A percentile compares a stretch with the other conserved stretches of the same genome.
Evolutionary conservation across 768 basidiomycete genomes (phyloP).

Genomic region (Pisolithus marmoratus): DNA sequence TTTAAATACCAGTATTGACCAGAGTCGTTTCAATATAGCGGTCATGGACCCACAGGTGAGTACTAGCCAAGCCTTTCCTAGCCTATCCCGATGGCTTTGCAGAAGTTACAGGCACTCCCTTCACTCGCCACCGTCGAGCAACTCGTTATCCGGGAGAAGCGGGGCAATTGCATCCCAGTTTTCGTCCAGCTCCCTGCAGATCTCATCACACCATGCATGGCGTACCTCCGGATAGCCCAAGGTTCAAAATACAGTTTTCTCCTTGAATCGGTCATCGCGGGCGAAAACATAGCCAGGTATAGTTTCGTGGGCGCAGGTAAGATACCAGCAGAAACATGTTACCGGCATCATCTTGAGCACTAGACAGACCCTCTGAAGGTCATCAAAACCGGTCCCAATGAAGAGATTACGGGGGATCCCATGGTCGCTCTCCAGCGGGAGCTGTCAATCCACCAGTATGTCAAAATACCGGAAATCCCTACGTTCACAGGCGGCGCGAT

Average conservation of each 20-base stretch:
- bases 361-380: constrained; percentile 85
- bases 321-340: constrained; percentile 19
- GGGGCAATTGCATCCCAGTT: constrained; percentile 89
- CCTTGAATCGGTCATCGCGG: constrained; percentile 86
- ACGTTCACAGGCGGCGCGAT: constrained; percentile 98
- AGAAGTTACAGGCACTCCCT: constrained; percentile 69
- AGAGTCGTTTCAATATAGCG: no score
- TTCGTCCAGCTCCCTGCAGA: constrained; percentile 93
- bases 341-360: neutral
- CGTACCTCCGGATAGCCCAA: constrained; percentile 88
- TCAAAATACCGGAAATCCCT: constrained; percentile 85
- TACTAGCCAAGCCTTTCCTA: constrained; percentile 41
- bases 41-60: constrained; percentile 49
- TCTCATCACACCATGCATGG: constrained; percentile 93
- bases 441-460: constrained; percentile 79
- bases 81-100: constrained; percentile 36
- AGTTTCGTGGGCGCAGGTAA: constrained; percentile 94
- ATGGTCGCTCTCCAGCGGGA: constrained; percentile 80
- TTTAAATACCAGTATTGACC: no score
- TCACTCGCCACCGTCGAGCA: constrained; percentile 70
- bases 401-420: constrained; percentile 84
- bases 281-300: constrained; percentile 89
- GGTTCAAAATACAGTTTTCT: constrained; percentile 94
- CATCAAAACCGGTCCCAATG: constrained; percentile 79
- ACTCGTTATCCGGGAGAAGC: constrained; percentile 73